phyloP scores from a whole-genome alignment of 2,329 filamentous ascomycete species.

The Incumbomyces delicatus region DNA sequence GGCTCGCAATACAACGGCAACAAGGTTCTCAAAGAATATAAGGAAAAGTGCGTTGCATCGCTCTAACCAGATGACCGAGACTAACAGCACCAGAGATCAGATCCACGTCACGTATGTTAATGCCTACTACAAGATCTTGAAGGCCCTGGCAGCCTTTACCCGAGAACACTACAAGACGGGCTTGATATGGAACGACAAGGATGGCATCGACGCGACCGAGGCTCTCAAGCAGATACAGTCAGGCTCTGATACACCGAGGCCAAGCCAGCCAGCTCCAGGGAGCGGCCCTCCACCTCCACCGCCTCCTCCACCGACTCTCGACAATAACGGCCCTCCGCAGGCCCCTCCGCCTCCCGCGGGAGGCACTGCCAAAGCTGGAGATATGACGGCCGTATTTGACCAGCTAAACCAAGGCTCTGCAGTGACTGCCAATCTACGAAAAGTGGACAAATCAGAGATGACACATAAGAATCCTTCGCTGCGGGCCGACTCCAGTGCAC shows the following conservation, averaged over 20 bases:
- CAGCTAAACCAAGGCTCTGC: slow-evolving; percentile 80
- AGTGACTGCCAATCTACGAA: slow-evolving; percentile 81
- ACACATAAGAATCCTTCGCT: slow-evolving; percentile 95
- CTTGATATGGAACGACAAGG: slow-evolving; percentile 75
- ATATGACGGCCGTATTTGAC: slow-evolving; percentile 80
- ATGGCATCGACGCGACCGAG: slow-evolving; percentile 62
- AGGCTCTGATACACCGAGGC: slow-evolving; percentile 23
- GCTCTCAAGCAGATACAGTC: slow-evolving; percentile 51
- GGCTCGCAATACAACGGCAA: slow-evolving; percentile 93
- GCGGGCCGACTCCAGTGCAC: slow-evolving; percentile 61
- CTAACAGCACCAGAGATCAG: slow-evolving; percentile 50
- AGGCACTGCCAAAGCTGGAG: slow-evolving; percentile 41
- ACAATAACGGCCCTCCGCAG: slow-evolving; percentile 47
- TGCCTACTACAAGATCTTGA: slow-evolving; percentile 85
- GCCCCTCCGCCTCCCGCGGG: slow-evolving; percentile 54
- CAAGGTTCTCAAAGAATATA: slow-evolving; percentile 81
- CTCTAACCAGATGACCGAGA: slow-evolving; percentile 1
- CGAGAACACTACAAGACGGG: slow-evolving; percentile 73
- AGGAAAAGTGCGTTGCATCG: slow-evolving; percentile 54
- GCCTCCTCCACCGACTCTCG: slow-evolving; percentile 36
- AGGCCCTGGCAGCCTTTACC: slow-evolving; percentile 70
- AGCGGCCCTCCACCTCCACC: slow-evolving; percentile 42
- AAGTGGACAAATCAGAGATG: slow-evolving; percentile 93
- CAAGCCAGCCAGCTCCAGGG: slow-evolving; percentile 27
- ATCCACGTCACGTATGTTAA: slow-evolving; percentile 82